A percentile compares a stretch with the other conserved stretches of the same genome.
phyloP scores from a whole-genome alignment of 2,329 filamentous ascomycete species.

The Microdochium trichocladiopsis region DNA sequence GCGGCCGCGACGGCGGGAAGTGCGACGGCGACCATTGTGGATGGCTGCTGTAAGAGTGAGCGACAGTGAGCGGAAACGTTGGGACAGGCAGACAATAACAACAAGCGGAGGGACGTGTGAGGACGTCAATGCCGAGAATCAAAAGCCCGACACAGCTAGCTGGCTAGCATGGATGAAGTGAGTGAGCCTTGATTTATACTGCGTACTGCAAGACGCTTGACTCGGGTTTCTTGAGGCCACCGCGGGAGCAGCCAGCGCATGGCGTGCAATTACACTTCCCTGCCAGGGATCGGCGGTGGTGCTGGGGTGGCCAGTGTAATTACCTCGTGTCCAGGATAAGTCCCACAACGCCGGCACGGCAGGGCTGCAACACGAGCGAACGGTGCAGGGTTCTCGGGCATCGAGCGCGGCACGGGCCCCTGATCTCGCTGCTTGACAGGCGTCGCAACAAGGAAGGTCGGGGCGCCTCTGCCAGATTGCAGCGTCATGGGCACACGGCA shows the following conservation, averaged over 20 bases:
- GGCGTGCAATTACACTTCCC: neutral
- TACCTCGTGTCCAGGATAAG: neutral
- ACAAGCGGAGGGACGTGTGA: neutral
- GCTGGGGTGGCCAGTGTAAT: neutral
- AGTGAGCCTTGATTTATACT: neutral
- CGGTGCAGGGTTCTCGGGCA: neutral
- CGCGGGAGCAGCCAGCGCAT: neutral
- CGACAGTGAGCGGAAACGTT: neutral
- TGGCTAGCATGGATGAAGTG: too few species aligned
- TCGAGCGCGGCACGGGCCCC: neutral
- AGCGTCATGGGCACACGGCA: neutral
- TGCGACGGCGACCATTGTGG: slow-evolving; percentile 7
- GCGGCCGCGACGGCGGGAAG: neutral
- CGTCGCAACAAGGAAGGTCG: neutral
- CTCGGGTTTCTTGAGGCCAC: neutral
- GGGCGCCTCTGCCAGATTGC: neutral
- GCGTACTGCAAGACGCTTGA: neutral
- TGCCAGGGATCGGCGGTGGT: neutral
- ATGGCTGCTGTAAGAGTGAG: neutral
- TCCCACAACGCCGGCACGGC: neutral
- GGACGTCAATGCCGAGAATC: neutral
- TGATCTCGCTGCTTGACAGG: neutral
- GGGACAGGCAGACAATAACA: neutral
- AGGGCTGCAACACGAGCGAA: neutral
- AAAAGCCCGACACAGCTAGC: too few species aligned